phyloP scores from a whole-genome alignment of 139 green algal species.

The Closterium sp. region DNA sequence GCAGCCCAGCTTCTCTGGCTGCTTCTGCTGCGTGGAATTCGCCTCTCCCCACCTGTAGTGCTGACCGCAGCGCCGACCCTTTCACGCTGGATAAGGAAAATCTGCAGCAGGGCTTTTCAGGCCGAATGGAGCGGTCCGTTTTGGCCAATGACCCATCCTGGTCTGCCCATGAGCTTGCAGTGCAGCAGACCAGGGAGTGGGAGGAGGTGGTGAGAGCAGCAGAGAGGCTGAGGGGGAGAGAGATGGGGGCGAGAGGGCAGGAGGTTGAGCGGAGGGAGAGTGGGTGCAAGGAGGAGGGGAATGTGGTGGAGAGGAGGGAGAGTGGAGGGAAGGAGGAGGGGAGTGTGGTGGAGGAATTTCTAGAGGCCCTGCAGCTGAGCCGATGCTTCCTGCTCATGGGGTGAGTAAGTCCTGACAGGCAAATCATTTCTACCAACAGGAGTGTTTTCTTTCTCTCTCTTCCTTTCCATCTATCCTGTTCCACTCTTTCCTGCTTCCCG shows the following conservation, averaged over 20 bases:
- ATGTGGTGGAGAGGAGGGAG: not conserved
- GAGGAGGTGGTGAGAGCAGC: not conserved
- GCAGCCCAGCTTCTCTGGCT: not conserved
- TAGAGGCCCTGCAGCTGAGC: slow-evolving; percentile 32
- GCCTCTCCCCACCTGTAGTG: too few species aligned
- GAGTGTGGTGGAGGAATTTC: slow-evolving; percentile 19
- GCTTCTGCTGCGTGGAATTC: not conserved
- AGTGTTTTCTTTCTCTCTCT: too few species aligned
- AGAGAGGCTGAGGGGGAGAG: not conserved
- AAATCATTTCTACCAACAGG: not conserved
- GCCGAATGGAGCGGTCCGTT: not conserved
- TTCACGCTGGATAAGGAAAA: not conserved
- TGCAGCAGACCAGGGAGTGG: not conserved
- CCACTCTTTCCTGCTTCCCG: not conserved
- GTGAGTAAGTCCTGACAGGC: not conserved
- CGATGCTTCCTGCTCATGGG: slow-evolving; percentile 38
- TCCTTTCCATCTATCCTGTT: too few species aligned
- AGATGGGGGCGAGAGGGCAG: not conserved
- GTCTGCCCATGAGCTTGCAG: not conserved
- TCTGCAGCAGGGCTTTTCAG: not conserved
- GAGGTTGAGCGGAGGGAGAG: not conserved
- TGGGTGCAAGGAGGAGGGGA: not conserved
- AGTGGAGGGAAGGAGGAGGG: not conserved
- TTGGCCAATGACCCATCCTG: not conserved
- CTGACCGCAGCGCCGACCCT: not conserved